Conservation (phyloP, 2,329 filamentous ascomycete genomes). For the Sporothrix brasiliensis region DNA sequence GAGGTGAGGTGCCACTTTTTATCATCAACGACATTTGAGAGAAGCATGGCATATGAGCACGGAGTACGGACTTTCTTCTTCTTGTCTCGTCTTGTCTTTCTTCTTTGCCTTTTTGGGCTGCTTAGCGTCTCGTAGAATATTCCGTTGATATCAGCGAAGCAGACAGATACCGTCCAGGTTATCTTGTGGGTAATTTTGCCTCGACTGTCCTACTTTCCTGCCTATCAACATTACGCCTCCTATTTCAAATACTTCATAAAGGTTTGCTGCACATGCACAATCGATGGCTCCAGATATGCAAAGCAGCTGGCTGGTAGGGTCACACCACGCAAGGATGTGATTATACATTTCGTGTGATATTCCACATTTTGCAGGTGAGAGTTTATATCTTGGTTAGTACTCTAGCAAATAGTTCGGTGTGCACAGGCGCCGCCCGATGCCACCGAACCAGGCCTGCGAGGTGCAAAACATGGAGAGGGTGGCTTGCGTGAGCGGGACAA, state of each 20-base stretch:
- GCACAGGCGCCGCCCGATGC: constrained; percentile 5
- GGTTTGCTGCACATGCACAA: not conserved
- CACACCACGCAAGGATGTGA: not conserved
- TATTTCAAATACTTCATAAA: not conserved
- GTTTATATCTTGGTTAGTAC: no score
- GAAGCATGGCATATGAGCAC: no score
- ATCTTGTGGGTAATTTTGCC: not conserved
- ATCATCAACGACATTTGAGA: not conserved
- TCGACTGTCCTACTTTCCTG: not conserved
- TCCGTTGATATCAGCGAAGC: not conserved
- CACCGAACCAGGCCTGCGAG: constrained; percentile 17
- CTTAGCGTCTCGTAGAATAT: not conserved
- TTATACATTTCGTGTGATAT: not conserved
- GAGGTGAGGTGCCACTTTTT: not conserved
- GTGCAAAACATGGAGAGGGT: constrained; percentile 3
- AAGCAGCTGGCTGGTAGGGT: not conserved
- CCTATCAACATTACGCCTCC: not conserved
- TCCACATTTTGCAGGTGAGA: not conserved
- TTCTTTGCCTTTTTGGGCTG: constrained; percentile 1
- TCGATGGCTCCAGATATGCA: not conserved
- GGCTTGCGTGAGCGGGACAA: not conserved
- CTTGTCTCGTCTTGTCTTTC: constrained; percentile 2
- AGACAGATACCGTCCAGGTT: not conserved
- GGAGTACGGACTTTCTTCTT: not conserved
- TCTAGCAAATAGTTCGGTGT: not conserved